These are phyloP conservation scores for Forsythia viridissima DNA, from an alignment of 257 asterid species.

Conservation along the genomic window DNA sequence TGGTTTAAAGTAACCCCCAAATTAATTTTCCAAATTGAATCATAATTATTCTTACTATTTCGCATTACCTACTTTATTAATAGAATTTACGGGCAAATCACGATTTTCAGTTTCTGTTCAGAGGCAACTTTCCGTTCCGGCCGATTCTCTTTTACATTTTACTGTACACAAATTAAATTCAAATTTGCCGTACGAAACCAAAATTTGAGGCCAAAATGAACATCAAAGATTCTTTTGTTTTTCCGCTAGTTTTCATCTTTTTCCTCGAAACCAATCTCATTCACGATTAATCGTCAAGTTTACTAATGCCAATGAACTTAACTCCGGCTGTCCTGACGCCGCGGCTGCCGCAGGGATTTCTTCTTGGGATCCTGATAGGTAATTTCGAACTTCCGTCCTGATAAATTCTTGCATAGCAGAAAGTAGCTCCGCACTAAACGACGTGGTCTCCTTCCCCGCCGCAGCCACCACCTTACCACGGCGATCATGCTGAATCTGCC, in stretches of 20 bases:
- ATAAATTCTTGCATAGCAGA: conserved; percentile 37
- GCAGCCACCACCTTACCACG: conserved; percentile 4
- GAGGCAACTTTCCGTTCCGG: not conserved
- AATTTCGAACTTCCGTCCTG: conserved; percentile 42
- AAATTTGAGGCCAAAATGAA: not conserved
- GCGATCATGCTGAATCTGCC: not conserved
- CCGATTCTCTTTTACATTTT: not conserved
- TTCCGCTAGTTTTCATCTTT: no score
- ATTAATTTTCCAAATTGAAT: not conserved
- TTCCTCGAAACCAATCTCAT: not conserved
- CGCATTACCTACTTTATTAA: not conserved
- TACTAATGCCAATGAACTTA: conserved; percentile 19
- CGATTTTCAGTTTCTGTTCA: not conserved
- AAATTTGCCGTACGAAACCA: not conserved
- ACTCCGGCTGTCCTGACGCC: not conserved
- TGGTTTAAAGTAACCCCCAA: no score
- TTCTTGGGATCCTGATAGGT: conserved; percentile 22
- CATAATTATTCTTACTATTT: not conserved
- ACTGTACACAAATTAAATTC: not conserved
- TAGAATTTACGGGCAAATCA: not conserved
- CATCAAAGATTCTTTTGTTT: not conserved
- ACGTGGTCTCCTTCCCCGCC: conserved; percentile 8
- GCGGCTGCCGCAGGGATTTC: not conserved
- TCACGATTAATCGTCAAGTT: not conserved
- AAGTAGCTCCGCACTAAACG: conserved; percentile 31